Percentiles rank a stretch among this genome's conserved stretches.
Conservation (phyloP, 2,329 filamentous ascomycete species). For the Dactylellina drechsleri region DNA sequence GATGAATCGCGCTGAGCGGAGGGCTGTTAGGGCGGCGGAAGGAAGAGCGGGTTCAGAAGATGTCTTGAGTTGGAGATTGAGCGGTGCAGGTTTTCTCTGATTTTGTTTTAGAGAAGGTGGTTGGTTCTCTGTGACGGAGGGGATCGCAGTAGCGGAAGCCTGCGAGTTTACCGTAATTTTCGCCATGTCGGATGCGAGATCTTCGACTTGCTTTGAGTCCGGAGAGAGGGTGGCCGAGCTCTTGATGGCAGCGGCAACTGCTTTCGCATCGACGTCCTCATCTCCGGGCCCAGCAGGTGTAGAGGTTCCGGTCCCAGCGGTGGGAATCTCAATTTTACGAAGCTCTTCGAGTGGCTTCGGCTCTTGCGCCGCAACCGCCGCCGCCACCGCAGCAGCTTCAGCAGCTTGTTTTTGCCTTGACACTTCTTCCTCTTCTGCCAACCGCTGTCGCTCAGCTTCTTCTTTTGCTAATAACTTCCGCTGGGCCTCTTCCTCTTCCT, state of each 20-base stretch:
- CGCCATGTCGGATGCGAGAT: conserved; percentile 65
- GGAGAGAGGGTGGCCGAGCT: conserved; percentile 38
- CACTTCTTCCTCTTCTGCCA: conserved; percentile 58
- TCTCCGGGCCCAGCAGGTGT: conserved; percentile 30
- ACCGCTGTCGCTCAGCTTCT: conserved; percentile 55
- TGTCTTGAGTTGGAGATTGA: conserved; percentile 85
- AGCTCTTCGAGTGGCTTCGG: conserved; percentile 36
- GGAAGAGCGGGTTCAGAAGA: conserved; percentile 90
- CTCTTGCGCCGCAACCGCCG: background rate
- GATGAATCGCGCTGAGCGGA: conserved; percentile 90
- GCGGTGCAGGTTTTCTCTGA: conserved; percentile 78
- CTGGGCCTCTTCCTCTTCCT: conserved; percentile 59
- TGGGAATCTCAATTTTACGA: conserved; percentile 13
- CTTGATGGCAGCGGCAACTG: conserved; percentile 59
- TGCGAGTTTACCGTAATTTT: conserved; percentile 66
- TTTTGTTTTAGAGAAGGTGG: conserved; percentile 70
- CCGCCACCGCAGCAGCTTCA: conserved; percentile 15
- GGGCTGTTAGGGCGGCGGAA: conserved; percentile 89
- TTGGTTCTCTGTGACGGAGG: conserved; percentile 62
- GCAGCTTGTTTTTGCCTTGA: conserved; percentile 56
- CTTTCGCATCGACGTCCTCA: conserved; percentile 33
- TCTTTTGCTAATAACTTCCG: conserved; percentile 57
- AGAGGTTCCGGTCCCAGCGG: conserved; percentile 12
- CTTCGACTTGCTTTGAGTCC: conserved; percentile 56
- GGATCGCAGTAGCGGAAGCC: conserved; percentile 62